Percentiles rank a stretch among this genome's conserved stretches.
Evolutionary conservation across 768 basidiomycete genomes (phyloP).

Genomic region (Cyclocybe aegerita): DNA sequence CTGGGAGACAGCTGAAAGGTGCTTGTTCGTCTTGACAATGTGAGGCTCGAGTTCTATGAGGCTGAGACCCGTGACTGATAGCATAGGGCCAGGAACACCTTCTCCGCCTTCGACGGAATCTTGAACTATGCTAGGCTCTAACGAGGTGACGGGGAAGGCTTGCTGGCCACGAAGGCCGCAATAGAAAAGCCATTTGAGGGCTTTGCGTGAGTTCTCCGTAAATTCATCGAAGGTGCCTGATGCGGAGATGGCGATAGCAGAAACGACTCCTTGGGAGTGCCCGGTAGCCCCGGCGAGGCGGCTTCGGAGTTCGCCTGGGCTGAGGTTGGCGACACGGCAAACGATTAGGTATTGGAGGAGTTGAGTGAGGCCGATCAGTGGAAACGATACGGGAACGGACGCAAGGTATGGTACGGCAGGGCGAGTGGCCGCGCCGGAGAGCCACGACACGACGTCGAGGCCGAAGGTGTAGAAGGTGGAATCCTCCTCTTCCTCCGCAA

Average conservation of each 20-base stretch:
- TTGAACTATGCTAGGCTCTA: conserved; percentile 85
- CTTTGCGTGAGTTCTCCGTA: conserved; percentile 74
- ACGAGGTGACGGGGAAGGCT: conserved; percentile 87
- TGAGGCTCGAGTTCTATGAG: conserved; percentile 78
- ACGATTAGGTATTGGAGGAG: conserved; percentile 89
- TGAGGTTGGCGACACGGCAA: conserved; percentile 71
- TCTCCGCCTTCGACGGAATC: conserved; percentile 92
- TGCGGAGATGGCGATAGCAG: conserved; percentile 86
- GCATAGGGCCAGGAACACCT: conserved; percentile 91
- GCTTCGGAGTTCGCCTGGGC: conserved; percentile 77
- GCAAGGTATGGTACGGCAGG: conserved; percentile 87
- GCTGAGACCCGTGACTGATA: conserved; percentile 81
- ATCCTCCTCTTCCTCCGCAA: conserved; percentile 59
- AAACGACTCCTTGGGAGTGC: conserved; percentile 96
- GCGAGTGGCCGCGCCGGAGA: conserved; percentile 64
- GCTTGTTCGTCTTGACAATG: conserved; percentile 83
- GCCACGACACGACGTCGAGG: conserved; percentile 83
- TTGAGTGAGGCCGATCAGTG: conserved; percentile 95
- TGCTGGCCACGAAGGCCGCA: conserved; percentile 92
- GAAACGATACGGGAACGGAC: conserved; percentile 91
- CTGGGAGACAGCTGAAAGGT: conserved; percentile 77
- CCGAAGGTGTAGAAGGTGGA: conserved; percentile 76
- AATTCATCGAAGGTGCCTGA: conserved; percentile 77
- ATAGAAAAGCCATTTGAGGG: conserved; percentile 90
- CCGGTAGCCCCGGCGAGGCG: conserved; percentile 88